These are phyloP conservation scores for Sclerotinia glacialis DNA, from an alignment of 2,329 filamentous ascomycete species.

Conservation along the genomic window DNA sequence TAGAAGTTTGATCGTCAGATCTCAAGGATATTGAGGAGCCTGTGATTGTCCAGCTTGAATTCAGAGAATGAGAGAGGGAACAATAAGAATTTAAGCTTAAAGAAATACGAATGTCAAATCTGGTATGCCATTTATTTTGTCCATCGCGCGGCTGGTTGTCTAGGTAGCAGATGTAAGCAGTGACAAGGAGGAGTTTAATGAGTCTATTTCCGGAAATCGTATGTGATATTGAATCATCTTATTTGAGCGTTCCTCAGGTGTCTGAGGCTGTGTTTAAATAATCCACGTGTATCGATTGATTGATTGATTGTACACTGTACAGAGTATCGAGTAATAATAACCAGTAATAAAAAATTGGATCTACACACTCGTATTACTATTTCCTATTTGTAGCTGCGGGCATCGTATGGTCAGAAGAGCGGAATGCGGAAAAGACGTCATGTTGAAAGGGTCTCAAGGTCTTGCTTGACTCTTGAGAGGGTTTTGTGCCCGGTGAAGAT, in stretches of 20 bases:
- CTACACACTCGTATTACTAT: conserved; percentile 4
- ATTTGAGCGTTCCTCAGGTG: background rate
- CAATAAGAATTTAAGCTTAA: no score
- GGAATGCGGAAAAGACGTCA: conserved; percentile 17
- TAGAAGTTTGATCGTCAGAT: no score
- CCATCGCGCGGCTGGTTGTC: background rate
- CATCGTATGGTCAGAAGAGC: background rate
- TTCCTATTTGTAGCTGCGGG: background rate
- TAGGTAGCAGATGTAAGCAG: background rate
- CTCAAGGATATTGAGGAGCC: no score
- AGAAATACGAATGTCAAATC: no score
- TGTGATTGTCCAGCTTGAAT: no score
- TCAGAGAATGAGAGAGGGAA: no score
- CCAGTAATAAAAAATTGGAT: background rate
- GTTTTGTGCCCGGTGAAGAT: conserved; percentile 1
- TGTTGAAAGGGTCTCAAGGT: conserved; percentile 9
- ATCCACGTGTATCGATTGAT: background rate
- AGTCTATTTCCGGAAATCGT: conserved; percentile 2
- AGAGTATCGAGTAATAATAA: no score
- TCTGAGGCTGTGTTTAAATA: conserved; percentile 1
- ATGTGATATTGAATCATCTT: background rate
- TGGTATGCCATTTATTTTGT: no score
- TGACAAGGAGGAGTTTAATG: background rate
- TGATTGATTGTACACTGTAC: background rate
- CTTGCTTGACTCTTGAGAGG: no score